Conservation (phyloP, 345 rosid species). For the Noccaea caerulescens region DNA sequence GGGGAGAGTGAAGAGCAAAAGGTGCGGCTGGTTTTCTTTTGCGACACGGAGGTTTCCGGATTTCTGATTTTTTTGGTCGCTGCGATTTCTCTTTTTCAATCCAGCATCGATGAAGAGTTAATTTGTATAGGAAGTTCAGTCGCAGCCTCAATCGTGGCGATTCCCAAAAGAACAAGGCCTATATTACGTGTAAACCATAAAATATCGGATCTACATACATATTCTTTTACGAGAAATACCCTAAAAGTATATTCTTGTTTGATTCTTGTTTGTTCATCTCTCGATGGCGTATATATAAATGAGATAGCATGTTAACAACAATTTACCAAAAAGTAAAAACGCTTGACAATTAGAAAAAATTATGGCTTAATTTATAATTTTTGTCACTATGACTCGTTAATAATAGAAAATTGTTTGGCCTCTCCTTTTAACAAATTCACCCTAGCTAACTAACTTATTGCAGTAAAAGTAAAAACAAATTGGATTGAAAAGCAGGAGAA, state of each 20-base stretch:
- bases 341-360: not conserved
- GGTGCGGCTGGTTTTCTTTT: too few relatives aligned
- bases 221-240: not conserved
- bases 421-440: not conserved
- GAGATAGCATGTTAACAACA: not conserved
- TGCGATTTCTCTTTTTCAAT: too few relatives aligned
- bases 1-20: too few relatives aligned
- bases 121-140: too few relatives aligned
- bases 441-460: not conserved
- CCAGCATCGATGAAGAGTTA: too few relatives aligned
- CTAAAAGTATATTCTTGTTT: not conserved
- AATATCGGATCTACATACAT: slow-evolving; percentile 15
- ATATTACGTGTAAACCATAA: slow-evolving; percentile 10
- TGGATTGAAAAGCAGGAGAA: slow-evolving; percentile 21
- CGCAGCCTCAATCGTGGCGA: too few relatives aligned
- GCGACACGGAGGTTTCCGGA: too few relatives aligned
- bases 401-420: too few relatives aligned
- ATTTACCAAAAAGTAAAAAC: not conserved
- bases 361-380: not conserved
- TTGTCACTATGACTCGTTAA: too few relatives aligned
- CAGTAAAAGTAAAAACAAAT: not conserved
- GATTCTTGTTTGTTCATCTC: slow-evolving; percentile 27
- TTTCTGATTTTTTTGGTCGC: too few relatives aligned
- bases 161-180: not conserved
- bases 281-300: not conserved